These are phyloP conservation scores for Diaporthe citrichinensis DNA, from an alignment of 2,329 filamentous ascomycete species.

Conservation along the genomic window DNA sequence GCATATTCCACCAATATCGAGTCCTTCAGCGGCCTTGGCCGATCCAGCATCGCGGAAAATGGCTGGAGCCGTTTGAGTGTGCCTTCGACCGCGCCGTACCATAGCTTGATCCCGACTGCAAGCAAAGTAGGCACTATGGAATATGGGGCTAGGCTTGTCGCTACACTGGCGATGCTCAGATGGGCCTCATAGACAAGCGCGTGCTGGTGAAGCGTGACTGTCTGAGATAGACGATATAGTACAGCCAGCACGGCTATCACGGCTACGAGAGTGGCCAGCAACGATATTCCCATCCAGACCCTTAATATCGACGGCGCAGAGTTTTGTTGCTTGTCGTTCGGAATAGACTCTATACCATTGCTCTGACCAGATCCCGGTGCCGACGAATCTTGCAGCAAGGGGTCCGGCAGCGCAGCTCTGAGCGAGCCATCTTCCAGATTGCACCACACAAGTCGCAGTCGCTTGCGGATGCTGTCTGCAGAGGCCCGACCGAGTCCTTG, in stretches of 20 bases:
- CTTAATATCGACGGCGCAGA: neutral
- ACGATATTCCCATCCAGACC: neutral
- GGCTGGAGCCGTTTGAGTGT: neutral
- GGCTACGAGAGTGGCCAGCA: neutral
- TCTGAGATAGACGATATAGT: neutral
- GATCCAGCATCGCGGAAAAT: neutral
- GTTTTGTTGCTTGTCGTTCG: neutral
- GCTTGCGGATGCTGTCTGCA: neutral
- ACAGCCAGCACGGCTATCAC: neutral
- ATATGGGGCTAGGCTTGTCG: neutral
- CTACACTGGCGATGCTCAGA: neutral
- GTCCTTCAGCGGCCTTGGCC: neutral
- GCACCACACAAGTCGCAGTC: neutral
- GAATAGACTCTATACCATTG: neutral
- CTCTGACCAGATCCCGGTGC: neutral
- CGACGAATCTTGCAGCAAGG: neutral
- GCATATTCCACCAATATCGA: neutral
- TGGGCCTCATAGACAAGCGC: neutral
- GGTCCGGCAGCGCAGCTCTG: neutral
- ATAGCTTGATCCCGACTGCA: neutral
- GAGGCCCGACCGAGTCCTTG: neutral
- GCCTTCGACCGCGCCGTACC: neutral
- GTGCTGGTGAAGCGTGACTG: neutral
- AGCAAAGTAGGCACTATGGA: neutral
- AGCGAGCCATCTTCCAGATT: neutral